These are phyloP conservation scores for Candolleomyces aberdarensis DNA, from an alignment of 768 basidiomycete species.

Conservation along the genomic window DNA sequence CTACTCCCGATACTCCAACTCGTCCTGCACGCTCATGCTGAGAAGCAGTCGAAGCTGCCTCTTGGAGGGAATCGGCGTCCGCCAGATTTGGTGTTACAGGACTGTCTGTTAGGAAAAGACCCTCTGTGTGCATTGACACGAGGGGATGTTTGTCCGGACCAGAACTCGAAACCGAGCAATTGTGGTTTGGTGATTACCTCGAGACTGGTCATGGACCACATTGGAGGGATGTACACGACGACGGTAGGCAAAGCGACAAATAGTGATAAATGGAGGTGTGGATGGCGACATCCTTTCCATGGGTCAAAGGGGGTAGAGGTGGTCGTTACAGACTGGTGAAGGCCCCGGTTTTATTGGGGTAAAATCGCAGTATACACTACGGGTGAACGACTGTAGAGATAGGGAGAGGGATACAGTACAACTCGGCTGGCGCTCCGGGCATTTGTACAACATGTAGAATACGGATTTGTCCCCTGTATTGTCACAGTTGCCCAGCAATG, in stretches of 20 bases:
- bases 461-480: too few relatives aligned
- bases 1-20: slow-evolving; percentile 31
- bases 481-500: too few relatives aligned
- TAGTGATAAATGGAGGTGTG: slow-evolving; percentile 37
- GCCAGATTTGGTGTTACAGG: slow-evolving; percentile 38
- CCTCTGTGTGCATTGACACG: slow-evolving; percentile 30
- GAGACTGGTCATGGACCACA: slow-evolving; percentile 39
- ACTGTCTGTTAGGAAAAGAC: slow-evolving; percentile 38
- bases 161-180: neutral
- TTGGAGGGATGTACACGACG: slow-evolving; percentile 38
- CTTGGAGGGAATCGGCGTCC: slow-evolving; percentile 26
- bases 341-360: too few relatives aligned
- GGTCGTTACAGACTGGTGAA: slow-evolving; percentile 20
- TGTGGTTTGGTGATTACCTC: slow-evolving; percentile 36
- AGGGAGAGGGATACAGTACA: too few relatives aligned
- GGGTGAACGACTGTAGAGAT: too few relatives aligned
- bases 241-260: slow-evolving; percentile 24
- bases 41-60: slow-evolving; percentile 23
- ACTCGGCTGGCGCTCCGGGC: too few relatives aligned
- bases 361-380: too few relatives aligned
- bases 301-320: slow-evolving; percentile 33
- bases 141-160: slow-evolving; percentile 11
- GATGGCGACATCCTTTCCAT: slow-evolving; percentile 46
- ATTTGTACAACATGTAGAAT: too few relatives aligned
- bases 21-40: slow-evolving; percentile 29